Evolutionary conservation across 202 grass and related monocot species (phyloP).

Genomic region (Tripidium arundinaceum): DNA sequence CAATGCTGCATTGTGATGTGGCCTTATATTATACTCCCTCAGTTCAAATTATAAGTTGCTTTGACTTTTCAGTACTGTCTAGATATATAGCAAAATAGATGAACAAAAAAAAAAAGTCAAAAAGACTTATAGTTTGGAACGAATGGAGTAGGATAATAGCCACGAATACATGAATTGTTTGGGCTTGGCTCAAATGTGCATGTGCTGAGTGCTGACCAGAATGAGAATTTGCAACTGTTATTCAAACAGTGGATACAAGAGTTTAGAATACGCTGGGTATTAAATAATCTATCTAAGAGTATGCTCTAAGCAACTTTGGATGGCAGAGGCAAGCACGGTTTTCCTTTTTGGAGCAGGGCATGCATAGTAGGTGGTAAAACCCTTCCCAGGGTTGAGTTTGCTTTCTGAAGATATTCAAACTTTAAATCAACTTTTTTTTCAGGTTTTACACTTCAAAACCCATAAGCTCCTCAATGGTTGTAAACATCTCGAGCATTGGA

Average conservation of each 20-base stretch:
- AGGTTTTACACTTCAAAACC: not conserved
- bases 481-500: not conserved
- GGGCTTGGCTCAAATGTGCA: not conserved
- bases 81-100: too few species aligned
- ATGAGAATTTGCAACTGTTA: not conserved
- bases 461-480: not conserved
- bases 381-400: not conserved
- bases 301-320: not conserved
- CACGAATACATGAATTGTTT: not conserved
- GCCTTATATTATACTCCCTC: too few species aligned
- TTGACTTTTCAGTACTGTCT: too few species aligned
- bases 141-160: too few species aligned
- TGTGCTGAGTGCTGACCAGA: not conserved
- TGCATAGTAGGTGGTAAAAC: not conserved
- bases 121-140: too few species aligned
- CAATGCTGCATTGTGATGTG: not conserved
- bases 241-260: not conserved
- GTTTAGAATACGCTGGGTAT: not conserved
- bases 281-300: not conserved
- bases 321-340: not conserved
- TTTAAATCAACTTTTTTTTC: not conserved
- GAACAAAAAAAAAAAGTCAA: too few species aligned
- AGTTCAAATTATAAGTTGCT: too few species aligned
- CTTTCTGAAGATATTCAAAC: not conserved
- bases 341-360: not conserved